Evolutionary conservation across 306 rosid species (phyloP).

Genomic region (Rosa lucieae): DNA sequence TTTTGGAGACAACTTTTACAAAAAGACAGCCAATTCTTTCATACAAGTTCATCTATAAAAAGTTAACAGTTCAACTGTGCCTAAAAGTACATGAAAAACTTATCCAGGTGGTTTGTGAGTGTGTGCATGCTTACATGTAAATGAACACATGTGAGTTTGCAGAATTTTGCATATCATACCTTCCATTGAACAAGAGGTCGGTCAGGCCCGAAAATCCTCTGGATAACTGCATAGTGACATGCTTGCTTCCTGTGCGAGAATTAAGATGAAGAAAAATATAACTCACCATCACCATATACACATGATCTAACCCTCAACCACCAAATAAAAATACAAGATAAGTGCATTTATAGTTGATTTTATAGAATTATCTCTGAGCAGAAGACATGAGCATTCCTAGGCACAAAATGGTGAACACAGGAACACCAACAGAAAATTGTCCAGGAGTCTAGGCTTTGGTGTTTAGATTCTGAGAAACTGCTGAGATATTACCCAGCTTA

Average conservation of each 20-base stretch:
- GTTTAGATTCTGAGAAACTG: background rate
- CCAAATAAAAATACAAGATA: background rate
- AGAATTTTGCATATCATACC: constrained; percentile 41
- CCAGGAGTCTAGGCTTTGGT: background rate
- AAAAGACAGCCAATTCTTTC: background rate
- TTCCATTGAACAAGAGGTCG: constrained; percentile 68
- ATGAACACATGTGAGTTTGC: background rate
- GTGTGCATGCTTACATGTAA: background rate
- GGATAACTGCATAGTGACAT: constrained; percentile 70
- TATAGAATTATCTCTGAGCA: background rate
- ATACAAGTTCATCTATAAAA: background rate
- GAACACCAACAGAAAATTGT: background rate
- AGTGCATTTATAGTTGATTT: background rate
- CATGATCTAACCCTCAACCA: background rate
- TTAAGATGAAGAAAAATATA: background rate
- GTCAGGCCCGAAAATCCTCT: constrained; percentile 71
- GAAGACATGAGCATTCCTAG: background rate
- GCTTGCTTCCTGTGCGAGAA: constrained; percentile 50
- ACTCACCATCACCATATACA: constrained; percentile 6
- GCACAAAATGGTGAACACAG: background rate
- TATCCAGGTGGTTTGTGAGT: background rate
- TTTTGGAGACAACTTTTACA: background rate
- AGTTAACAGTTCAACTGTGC: background rate
- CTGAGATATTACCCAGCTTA: background rate
- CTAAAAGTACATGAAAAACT: background rate